Percentiles rank a stretch among this genome's conserved stretches.
phyloP scores from a whole-genome alignment of 768 basidiomycete genomes.

The Lentinus brumalis region DNA sequence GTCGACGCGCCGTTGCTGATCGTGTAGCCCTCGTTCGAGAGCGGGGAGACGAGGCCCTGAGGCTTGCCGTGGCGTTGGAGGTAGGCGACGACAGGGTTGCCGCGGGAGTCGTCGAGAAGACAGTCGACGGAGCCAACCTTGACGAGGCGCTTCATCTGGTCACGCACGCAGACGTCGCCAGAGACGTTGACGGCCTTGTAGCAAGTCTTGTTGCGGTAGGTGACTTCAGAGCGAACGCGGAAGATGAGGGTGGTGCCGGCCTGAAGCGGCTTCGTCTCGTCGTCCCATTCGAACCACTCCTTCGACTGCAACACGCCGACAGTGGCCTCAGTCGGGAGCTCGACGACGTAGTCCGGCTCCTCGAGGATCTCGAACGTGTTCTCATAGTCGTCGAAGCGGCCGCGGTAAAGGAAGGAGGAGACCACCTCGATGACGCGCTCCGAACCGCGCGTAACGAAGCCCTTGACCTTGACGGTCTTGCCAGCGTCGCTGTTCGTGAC shows the following conservation, averaged over 20 bases:
- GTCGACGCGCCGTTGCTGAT: constrained; percentile 66
- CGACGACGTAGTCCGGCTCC: constrained; percentile 86
- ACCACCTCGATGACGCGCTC: constrained; percentile 89
- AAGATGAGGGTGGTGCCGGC: constrained; percentile 87
- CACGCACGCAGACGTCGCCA: constrained; percentile 85
- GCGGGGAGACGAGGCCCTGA: constrained; percentile 73
- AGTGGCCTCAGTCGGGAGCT: constrained; percentile 70
- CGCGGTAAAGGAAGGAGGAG: constrained; percentile 96
- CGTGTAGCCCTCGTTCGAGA: constrained; percentile 86
- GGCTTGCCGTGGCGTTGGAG: constrained; percentile 87
- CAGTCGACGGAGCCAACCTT: constrained; percentile 89
- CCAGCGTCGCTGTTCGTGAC: constrained; percentile 90
- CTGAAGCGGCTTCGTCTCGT: constrained; percentile 73
- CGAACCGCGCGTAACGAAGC: constrained; percentile 74
- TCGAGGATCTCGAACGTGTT: constrained; percentile 95
- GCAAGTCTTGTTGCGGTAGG: constrained; percentile 89
- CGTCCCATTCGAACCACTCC: constrained; percentile 97
- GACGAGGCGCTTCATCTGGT: constrained; percentile 84
- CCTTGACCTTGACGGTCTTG: constrained; percentile 91
- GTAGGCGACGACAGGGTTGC: constrained; percentile 93
- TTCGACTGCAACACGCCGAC: constrained; percentile 93
- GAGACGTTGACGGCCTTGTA: constrained; percentile 79
- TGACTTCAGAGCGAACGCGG: constrained; percentile 83
- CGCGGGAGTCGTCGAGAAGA: constrained; percentile 82
- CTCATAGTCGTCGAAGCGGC: constrained; percentile 88